Evolutionary conservation across 306 rosid genomes (phyloP), one percentile per base, ranked within the genome.

Genomic region (Cyclanthera cordifolia): DNA sequence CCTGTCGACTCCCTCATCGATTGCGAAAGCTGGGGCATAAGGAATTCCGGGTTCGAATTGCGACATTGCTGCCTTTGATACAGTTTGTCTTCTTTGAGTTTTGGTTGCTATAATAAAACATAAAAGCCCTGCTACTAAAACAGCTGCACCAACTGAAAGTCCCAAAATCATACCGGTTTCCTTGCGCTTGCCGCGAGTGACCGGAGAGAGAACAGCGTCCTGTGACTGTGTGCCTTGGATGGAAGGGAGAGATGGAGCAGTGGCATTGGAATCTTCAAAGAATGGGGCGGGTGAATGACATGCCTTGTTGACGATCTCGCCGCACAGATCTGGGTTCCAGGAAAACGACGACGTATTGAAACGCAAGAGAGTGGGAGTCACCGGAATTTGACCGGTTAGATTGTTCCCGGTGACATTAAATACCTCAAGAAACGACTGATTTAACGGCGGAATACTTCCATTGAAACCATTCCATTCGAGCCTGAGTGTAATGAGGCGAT

Each of bases 331-430:
- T 0, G 82, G 82, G 67, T 92, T 92, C 8, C 67, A 78, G 4
- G 53, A 66, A 71, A 92, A 92, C 57, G 92, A 78, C 47, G 80
- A 28, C 32, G 85, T 30, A 11, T 67, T 52, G 39, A 92, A 84
- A 0, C 81, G 83, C 17, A 84, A 13, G 0, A 92, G 93, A 1
- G 92, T 55, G 0, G 77, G 72, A 0, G 95, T 88, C 0, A 46
- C 73, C 15, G 95, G 95, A 57, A 92, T 74, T 0, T 81, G 77
- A 0, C 98, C 96, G 25, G 90, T 74, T 25, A 92, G 80, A 71
- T 92, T 80, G 69, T 92, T 92, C 1, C 43, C 21, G 12, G 96
- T 84, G 15, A 89, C 79, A 28, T 87, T 82, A 43, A 92, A 73
- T 70, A 64, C 3, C 21, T 25, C 60, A 3, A 92, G 83, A 10